These are phyloP conservation scores for Calonectria hawksworthii DNA, from an alignment of 2,329 filamentous ascomycete genomes.

Conservation along the genomic window DNA sequence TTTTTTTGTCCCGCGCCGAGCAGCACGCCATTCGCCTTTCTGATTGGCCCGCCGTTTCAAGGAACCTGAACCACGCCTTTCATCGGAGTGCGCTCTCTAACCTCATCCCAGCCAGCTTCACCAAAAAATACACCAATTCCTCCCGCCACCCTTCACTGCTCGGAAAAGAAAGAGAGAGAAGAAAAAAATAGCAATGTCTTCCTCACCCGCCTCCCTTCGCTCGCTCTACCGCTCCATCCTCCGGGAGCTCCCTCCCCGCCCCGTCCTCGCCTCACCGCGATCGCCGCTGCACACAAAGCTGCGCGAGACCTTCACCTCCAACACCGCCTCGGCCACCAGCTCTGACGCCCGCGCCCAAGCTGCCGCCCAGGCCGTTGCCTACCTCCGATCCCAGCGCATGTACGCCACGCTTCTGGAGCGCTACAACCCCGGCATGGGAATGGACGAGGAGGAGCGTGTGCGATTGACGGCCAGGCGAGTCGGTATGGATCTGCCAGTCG, in stretches of 20 bases:
- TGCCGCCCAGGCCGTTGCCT: slow-evolving; percentile 84
- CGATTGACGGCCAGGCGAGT: slow-evolving; percentile 87
- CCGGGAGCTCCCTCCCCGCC: slow-evolving; percentile 86
- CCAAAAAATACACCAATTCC: neutral
- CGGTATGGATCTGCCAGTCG: slow-evolving; percentile 87
- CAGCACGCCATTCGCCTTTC: neutral
- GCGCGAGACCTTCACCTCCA: slow-evolving; percentile 46
- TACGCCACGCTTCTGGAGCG: slow-evolving; percentile 87
- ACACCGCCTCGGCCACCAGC: slow-evolving; percentile 69
- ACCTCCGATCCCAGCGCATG: slow-evolving; percentile 86
- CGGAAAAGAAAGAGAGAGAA: neutral
- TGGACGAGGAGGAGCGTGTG: slow-evolving; percentile 88
- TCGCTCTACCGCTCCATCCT: slow-evolving; percentile 90
- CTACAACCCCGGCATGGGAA: slow-evolving; percentile 93
- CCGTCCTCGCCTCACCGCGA: slow-evolving; percentile 67
- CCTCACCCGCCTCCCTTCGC: slow-evolving; percentile 69
- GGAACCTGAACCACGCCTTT: neutral
- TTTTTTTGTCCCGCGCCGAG: slow-evolving; percentile 4
- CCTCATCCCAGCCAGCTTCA: slow-evolving; percentile 5
- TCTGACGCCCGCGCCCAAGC: slow-evolving; percentile 46
- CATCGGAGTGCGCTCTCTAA: neutral
- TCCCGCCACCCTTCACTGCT: neutral
- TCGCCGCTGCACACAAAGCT: slow-evolving; percentile 62
- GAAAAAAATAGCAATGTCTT: slow-evolving; percentile 45
- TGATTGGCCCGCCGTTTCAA: slow-evolving; percentile 24